Conservation (phyloP, 371 early-diverging fungal species). For the Massospora cicadina region DNA sequence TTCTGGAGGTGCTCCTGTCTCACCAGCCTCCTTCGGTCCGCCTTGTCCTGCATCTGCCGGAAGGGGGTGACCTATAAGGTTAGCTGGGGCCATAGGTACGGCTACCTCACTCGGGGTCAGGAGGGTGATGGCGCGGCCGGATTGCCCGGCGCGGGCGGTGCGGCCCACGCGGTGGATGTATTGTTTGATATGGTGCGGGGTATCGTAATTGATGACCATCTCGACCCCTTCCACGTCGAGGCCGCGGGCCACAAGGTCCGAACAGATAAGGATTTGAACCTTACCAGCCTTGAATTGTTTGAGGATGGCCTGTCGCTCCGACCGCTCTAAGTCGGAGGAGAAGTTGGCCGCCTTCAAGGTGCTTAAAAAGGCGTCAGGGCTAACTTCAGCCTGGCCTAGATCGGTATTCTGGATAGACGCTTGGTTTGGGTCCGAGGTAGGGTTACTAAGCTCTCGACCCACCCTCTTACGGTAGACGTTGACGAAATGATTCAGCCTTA, state of each 20-base stretch:
- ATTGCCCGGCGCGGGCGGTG: slow-evolving; percentile 90
- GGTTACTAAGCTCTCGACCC: not conserved
- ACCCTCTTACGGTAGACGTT: slow-evolving; percentile 12
- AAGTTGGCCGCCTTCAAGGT: slow-evolving; percentile 45
- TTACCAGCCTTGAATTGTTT: slow-evolving; percentile 47
- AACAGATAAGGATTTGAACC: slow-evolving; percentile 63
- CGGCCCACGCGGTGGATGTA: slow-evolving; percentile 98
- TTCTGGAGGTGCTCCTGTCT: not conserved
- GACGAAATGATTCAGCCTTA: slow-evolving; percentile 48
- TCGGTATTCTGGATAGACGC: not conserved
- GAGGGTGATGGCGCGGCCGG: slow-evolving; percentile 73
- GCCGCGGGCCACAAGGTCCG: slow-evolving; percentile 91
- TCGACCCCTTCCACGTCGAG: slow-evolving; percentile 73
- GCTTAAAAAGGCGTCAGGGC: not conserved
- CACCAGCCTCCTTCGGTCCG: not conserved
- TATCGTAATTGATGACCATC: slow-evolving; percentile 87
- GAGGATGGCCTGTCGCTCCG: slow-evolving; percentile 43
- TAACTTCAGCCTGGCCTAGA: not conserved
- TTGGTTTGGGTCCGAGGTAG: not conserved
- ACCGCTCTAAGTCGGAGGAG: slow-evolving; percentile 58
- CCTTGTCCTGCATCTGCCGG: not conserved
- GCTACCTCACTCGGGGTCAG: not conserved
- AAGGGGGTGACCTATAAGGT: not conserved
- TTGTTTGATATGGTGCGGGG: slow-evolving; percentile 67
- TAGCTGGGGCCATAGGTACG: not conserved